A percentile compares a stretch with the other conserved stretches of the same genome.
Conservation (phyloP, 2,329 filamentous ascomycete species). For the Colletotrichum sp. region DNA sequence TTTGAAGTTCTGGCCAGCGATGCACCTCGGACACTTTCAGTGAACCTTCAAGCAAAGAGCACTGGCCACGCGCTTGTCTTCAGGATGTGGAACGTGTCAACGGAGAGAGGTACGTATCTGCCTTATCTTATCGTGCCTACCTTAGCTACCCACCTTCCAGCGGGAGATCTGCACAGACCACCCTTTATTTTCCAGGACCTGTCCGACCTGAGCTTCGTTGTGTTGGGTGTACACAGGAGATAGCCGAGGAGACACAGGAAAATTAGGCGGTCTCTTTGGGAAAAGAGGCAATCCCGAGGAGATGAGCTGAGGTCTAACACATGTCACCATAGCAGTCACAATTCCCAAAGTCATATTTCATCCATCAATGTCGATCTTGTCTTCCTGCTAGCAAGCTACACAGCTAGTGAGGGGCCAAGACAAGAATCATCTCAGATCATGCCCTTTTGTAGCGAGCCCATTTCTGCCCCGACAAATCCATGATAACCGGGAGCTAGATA, state of each 20-base stretch:
- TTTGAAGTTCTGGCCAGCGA: conserved; percentile 17
- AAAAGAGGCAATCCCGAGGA: no score
- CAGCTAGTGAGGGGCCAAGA: not conserved
- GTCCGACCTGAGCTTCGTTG: no score
- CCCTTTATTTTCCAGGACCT: not conserved
- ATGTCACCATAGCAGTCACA: not conserved
- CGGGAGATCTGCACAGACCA: not conserved
- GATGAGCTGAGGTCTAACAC: no score
- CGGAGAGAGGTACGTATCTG: not conserved
- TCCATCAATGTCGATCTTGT: not conserved
- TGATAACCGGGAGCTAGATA: conserved; percentile 70
- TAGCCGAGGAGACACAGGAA: no score
- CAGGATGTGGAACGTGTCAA: conserved; percentile 13
- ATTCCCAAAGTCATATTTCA: not conserved
- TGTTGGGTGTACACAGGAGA: no score
- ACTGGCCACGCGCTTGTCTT: conserved; percentile 12
- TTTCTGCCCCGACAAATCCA: not conserved
- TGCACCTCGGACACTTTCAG: conserved; percentile 2
- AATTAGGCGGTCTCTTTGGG: no score
- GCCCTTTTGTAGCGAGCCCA: not conserved
- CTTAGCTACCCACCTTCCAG: not conserved
- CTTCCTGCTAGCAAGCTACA: not conserved
- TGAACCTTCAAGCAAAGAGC: not conserved
- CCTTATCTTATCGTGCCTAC: conserved; percentile 10
- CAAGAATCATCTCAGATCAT: not conserved